Evolutionary conservation across 345 rosid species (phyloP).

Genomic region (Gossypium herbaceum): DNA sequence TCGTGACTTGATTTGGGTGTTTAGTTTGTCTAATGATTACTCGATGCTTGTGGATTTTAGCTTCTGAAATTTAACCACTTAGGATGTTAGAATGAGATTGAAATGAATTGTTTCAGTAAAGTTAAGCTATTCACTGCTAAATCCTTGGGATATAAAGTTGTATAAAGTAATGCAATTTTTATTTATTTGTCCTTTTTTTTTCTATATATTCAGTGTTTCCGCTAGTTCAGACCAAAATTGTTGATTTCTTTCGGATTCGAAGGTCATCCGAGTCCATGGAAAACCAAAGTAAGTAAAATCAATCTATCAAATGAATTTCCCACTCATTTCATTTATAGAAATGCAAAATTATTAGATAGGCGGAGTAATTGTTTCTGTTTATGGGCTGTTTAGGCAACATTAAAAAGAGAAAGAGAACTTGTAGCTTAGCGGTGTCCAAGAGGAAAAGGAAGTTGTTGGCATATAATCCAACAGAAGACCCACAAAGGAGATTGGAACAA

Average conservation of each 20-base stretch:
- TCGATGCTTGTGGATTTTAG: neutral
- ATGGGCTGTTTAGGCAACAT: conserved; percentile 28
- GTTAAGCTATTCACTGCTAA: no score
- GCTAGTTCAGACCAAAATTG: conserved; percentile 71
- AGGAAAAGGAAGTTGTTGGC: conserved; percentile 71
- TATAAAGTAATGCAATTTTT: neutral
- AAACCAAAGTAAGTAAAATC: conserved; percentile 24
- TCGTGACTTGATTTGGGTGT: neutral
- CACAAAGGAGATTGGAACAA: conserved; percentile 57
- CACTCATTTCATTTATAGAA: neutral
- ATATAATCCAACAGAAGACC: conserved; percentile 63
- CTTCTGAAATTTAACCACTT: neutral
- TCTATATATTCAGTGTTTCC: conserved; percentile 49
- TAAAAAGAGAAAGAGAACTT: conserved; percentile 54
- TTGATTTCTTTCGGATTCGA: conserved; percentile 82
- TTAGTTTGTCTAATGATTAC: neutral
- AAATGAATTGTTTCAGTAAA: neutral
- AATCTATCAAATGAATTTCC: neutral
- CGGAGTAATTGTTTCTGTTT: neutral
- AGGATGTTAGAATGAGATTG: neutral
- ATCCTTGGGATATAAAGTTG: neutral
- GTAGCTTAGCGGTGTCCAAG: conserved; percentile 60
- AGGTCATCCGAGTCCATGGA: conserved; percentile 25
- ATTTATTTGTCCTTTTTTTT: neutral
- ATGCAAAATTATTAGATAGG: neutral